Evolutionary conservation across 495 filamentous ascomycete species (phyloP).

Genomic region (Aspergillus conjunctus): DNA sequence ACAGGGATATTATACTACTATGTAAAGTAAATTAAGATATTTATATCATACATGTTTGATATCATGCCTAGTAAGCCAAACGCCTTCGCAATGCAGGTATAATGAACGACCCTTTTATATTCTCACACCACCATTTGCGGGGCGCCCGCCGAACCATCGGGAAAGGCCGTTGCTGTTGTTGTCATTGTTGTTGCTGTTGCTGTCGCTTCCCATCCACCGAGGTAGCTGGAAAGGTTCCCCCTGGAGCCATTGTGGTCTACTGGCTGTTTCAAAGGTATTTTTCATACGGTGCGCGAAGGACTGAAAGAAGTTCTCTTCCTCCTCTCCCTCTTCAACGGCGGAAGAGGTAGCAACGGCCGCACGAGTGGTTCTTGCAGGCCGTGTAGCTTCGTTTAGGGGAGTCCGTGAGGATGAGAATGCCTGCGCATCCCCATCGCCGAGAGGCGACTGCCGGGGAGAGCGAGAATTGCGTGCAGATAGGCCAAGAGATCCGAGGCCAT

Average conservation of each 20-base stretch:
- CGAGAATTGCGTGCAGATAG: conserved; percentile 41
- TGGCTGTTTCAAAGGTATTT: conserved; percentile 87
- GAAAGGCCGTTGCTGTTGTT: conserved; percentile 41
- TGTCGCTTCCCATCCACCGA: conserved; percentile 69
- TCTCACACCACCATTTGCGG: conserved; percentile 51
- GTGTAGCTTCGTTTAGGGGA: conserved; percentile 30
- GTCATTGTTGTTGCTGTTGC: conserved; percentile 41
- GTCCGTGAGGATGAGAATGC: conserved; percentile 39
- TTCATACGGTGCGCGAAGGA: conserved; percentile 80
- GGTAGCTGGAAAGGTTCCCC: conserved; percentile 71
- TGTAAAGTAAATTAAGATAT: conserved; percentile 12
- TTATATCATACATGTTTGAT: conserved; percentile 14
- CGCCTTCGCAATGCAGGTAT: conserved; percentile 34
- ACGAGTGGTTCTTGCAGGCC: conserved; percentile 33
- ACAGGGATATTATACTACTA: too few species aligned
- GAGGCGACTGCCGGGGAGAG: conserved; percentile 36
- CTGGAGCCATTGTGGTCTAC: conserved; percentile 78
- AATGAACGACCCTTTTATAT: conserved; percentile 22
- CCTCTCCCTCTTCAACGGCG: conserved; percentile 50
- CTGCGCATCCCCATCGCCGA: conserved; percentile 28
- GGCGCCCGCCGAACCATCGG: conserved; percentile 59
- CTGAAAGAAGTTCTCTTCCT: conserved; percentile 79
- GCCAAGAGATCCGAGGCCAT: conserved; percentile 58
- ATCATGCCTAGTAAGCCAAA: conserved; percentile 23
- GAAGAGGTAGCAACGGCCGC: conserved; percentile 33